Conservation (phyloP, 2,329 filamentous ascomycete genomes). For the Rhinocladiella similis region DNA sequence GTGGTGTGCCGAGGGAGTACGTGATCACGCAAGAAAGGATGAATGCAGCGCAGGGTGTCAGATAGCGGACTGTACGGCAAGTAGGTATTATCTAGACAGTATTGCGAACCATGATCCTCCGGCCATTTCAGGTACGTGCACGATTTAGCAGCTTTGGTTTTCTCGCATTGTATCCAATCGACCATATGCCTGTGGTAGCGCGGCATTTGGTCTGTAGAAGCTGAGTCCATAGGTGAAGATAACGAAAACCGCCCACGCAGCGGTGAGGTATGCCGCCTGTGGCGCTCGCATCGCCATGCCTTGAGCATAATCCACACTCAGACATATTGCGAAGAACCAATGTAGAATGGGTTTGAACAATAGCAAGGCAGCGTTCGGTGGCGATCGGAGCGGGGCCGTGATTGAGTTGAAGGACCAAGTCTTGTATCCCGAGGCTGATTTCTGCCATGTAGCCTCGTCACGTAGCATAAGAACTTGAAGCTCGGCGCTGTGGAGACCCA, state of each 20-base stretch:
- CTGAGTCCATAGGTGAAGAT: not conserved
- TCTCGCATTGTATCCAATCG: constrained; percentile 7
- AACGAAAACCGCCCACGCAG: constrained; percentile 1
- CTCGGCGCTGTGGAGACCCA: constrained; percentile 24
- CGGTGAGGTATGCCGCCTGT: constrained; percentile 4
- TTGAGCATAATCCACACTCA: constrained; percentile 4
- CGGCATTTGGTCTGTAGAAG: not conserved
- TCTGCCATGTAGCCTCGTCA: constrained; percentile 19
- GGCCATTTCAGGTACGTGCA: too few relatives aligned
- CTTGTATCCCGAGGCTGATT: not conserved
- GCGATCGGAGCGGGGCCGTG: constrained; percentile 14
- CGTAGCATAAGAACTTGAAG: constrained; percentile 21
- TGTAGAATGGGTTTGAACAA: constrained; percentile 20
- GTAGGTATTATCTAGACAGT: too few relatives aligned
- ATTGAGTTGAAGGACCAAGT: not conserved
- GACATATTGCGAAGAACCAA: constrained; percentile 22
- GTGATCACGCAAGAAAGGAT: constrained; percentile 15
- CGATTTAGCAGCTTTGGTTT: too few relatives aligned
- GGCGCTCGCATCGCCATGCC: constrained; percentile 4
- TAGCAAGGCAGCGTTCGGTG: constrained; percentile 11
- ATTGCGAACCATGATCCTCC: too few relatives aligned
- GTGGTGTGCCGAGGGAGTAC: constrained; percentile 4
- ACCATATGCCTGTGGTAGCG: constrained; percentile 4
- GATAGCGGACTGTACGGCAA: too few relatives aligned
- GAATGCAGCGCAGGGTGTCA: not conserved